Conservation (phyloP, 164 flowering plant species). For the Chimonanthus salicifolius region DNA sequence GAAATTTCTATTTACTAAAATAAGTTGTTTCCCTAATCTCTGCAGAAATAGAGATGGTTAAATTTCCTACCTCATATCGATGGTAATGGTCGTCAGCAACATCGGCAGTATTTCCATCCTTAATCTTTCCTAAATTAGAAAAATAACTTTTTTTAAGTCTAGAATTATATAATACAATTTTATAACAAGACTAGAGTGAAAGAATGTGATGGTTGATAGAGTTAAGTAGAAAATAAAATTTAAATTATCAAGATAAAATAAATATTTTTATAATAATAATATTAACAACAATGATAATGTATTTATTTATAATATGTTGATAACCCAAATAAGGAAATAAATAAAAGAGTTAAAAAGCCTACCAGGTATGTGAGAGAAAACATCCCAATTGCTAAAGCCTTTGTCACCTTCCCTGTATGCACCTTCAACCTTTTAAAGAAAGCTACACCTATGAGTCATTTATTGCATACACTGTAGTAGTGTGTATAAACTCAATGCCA, state of each 20-base stretch:
- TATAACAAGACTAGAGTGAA: no score
- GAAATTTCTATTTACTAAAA: not conserved
- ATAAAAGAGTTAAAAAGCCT: not conserved
- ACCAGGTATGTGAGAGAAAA: conserved; percentile 22
- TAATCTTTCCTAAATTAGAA: conserved; percentile 4
- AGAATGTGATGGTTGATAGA: no score
- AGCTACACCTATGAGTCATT: not conserved
- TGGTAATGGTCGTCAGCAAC: conserved; percentile 11
- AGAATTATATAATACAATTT: no score
- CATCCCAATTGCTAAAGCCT: conserved; percentile 38
- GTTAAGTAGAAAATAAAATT: no score
- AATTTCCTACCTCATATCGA: conserved; percentile 1
- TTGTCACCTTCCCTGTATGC: conserved; percentile 25
- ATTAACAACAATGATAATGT: no score
- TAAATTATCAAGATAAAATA: no score
- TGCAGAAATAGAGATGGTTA: not conserved
- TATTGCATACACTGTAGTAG: not conserved
- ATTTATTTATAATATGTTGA: not conserved
- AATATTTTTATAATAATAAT: no score
- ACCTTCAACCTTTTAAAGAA: conserved; percentile 28
- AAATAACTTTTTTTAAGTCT: not conserved
- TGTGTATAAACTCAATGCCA: not conserved
- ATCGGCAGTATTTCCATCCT: conserved; percentile 4
- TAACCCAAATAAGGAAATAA: not conserved
- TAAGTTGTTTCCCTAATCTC: not conserved